These are phyloP conservation scores for Mycena indigotica DNA, from an alignment of 768 basidiomycete genomes.

Conservation along the genomic window DNA sequence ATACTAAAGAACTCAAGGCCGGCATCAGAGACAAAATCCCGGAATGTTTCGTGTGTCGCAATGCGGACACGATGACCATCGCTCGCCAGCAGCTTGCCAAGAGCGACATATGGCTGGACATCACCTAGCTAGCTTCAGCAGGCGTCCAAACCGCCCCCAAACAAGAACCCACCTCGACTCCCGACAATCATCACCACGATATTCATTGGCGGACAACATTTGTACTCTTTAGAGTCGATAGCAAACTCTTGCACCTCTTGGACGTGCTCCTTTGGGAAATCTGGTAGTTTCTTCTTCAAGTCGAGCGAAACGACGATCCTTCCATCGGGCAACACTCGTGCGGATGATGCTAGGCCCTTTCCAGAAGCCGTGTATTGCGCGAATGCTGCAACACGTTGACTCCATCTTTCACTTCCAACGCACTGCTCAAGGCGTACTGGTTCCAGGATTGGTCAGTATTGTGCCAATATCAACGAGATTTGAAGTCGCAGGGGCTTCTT, in stretches of 20 bases:
- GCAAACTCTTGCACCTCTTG: slow-evolving; percentile 52
- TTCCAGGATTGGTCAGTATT: slow-evolving; percentile 26
- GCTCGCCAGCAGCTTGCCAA: slow-evolving; percentile 49
- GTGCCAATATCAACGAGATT: slow-evolving; percentile 25
- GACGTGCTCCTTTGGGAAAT: slow-evolving; percentile 50
- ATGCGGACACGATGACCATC: slow-evolving; percentile 63
- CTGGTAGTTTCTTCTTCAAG: slow-evolving; percentile 51
- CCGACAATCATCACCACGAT: slow-evolving; percentile 73
- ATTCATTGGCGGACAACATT: slow-evolving; percentile 42
- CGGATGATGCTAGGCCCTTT: slow-evolving; percentile 45
- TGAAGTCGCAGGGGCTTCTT: slow-evolving; percentile 16
- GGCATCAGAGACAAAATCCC: slow-evolving; percentile 50
- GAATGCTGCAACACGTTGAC: slow-evolving; percentile 31
- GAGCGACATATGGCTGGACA: slow-evolving; percentile 66
- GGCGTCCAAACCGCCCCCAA: neutral
- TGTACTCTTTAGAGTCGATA: slow-evolving; percentile 42
- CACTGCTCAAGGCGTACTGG: slow-evolving; percentile 14
- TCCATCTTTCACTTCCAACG: neutral
- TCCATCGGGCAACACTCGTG: slow-evolving; percentile 46
- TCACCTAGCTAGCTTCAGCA: slow-evolving; percentile 45
- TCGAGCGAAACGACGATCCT: slow-evolving; percentile 50
- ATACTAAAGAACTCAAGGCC: slow-evolving; percentile 63
- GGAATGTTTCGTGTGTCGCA: slow-evolving; percentile 63
- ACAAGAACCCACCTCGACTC: slow-evolving; percentile 49
- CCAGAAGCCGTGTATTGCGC: slow-evolving; percentile 42